Evolutionary conservation across 1,139 yeast species (phyloP).

Genomic region (Yamadazyma atlantica): DNA sequence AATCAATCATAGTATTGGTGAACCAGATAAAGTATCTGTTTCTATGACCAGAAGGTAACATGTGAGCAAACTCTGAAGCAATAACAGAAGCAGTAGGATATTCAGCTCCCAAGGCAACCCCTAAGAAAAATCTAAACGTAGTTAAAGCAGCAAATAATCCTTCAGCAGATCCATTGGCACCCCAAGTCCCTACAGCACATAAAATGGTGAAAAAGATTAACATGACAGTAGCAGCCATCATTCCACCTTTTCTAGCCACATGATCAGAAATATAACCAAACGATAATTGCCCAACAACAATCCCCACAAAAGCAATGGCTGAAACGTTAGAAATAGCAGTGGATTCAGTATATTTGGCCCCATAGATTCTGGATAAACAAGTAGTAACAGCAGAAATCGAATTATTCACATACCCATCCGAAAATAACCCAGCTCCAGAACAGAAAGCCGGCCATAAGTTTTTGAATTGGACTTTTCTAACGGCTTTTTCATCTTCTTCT

Average conservation of each 20-base stretch:
- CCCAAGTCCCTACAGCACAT: slow-evolving; percentile 83
- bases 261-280: slow-evolving; percentile 83
- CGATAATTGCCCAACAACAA: slow-evolving; percentile 78
- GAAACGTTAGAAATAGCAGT: slow-evolving; percentile 74
- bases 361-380: slow-evolving; percentile 65
- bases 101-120: slow-evolving; percentile 86
- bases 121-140: slow-evolving; percentile 81
- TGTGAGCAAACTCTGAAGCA: slow-evolving; percentile 86
- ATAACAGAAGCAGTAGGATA: slow-evolving; percentile 94
- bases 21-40: slow-evolving; percentile 89
- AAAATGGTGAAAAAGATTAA: slow-evolving; percentile 74
- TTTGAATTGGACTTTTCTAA: slow-evolving; percentile 23
- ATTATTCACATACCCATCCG: slow-evolving; percentile 89
- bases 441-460: slow-evolving; percentile 73
- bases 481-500: slow-evolving; percentile 20
- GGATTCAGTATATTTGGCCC: slow-evolving; percentile 58
- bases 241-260: slow-evolving; percentile 74
- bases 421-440: slow-evolving; percentile 88
- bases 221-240: slow-evolving; percentile 72
- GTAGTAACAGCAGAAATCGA: slow-evolving; percentile 76
- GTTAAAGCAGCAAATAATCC: slow-evolving; percentile 84
- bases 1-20: slow-evolving; percentile 85
- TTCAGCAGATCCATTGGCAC: slow-evolving; percentile 56
- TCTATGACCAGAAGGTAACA: slow-evolving; percentile 76
- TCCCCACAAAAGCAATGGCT: slow-evolving; percentile 90